A percentile compares a stretch with the other conserved stretches of the same genome.
These are phyloP conservation scores for Colletotrichum australisinense DNA, from an alignment of 2,329 filamentous ascomycete species.

Conservation along the genomic window DNA sequence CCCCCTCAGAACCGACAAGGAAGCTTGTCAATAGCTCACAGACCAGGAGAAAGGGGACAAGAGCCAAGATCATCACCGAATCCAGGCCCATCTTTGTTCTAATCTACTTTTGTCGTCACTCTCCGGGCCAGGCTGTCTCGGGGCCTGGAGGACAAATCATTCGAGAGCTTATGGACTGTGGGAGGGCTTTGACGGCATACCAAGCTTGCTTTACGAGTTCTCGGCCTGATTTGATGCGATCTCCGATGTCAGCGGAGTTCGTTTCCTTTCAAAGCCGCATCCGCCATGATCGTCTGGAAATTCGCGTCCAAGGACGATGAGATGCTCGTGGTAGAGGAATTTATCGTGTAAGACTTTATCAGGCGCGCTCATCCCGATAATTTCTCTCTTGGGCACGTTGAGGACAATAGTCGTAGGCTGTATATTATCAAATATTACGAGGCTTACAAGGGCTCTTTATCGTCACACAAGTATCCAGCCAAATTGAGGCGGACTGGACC, in stretches of 20 bases:
- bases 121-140: constrained; percentile 17
- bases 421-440: too few species aligned
- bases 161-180: not conserved
- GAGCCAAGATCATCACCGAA: not conserved
- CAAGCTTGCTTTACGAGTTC: not conserved
- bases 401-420: not conserved
- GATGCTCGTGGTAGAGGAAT: not conserved
- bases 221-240: not conserved
- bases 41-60: constrained; percentile 30
- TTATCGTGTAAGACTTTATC: not conserved
- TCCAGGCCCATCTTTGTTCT: constrained; percentile 5
- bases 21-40: constrained; percentile 2
- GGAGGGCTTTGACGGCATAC: not conserved
- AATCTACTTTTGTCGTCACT: constrained; percentile 18
- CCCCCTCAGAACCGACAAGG: constrained; percentile 1
- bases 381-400: not conserved
- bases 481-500: not conserved
- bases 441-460: not conserved
- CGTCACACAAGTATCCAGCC: not conserved
- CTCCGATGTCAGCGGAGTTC: not conserved
- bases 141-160: not conserved
- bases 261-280: not conserved
- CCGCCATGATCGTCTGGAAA: not conserved
- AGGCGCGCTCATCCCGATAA: not conserved
- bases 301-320: not conserved